A percentile compares a stretch with the other conserved stretches of the same genome.
These are phyloP conservation scores for Apiospora phragmitis DNA, from an alignment of 2,329 filamentous ascomycete species.

Conservation along the genomic window DNA sequence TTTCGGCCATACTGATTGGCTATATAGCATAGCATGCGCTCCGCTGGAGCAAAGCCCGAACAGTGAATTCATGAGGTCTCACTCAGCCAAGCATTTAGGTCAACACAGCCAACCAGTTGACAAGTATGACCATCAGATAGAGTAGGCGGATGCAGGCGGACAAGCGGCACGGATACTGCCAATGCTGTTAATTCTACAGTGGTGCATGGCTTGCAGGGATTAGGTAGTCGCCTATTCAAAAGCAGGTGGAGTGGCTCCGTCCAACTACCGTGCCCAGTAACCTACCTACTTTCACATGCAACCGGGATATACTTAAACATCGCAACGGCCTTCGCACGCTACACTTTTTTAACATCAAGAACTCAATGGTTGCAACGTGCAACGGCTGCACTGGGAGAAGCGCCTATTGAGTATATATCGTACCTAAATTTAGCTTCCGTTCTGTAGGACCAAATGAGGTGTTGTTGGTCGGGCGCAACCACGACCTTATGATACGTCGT, in stretches of 20 bases:
- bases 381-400: background rate
- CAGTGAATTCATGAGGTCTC: background rate
- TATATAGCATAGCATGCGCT: background rate
- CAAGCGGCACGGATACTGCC: background rate
- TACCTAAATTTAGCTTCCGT: background rate
- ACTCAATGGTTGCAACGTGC: background rate
- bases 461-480: background rate
- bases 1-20: background rate
- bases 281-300: background rate
- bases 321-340: background rate
- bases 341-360: background rate
- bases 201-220: background rate
- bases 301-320: background rate
- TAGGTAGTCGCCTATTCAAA: background rate
- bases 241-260: background rate
- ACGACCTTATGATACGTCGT: background rate
- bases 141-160: background rate
- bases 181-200: background rate
- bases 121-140: background rate
- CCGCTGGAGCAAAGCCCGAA: background rate
- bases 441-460: background rate
- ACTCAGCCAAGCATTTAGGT: background rate
- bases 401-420: background rate
- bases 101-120: background rate
- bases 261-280: background rate